Base-by-base conservation (phyloP, 2,329 filamentous ascomycete species). In the Sclerotinia trifoliorum region DNA sequence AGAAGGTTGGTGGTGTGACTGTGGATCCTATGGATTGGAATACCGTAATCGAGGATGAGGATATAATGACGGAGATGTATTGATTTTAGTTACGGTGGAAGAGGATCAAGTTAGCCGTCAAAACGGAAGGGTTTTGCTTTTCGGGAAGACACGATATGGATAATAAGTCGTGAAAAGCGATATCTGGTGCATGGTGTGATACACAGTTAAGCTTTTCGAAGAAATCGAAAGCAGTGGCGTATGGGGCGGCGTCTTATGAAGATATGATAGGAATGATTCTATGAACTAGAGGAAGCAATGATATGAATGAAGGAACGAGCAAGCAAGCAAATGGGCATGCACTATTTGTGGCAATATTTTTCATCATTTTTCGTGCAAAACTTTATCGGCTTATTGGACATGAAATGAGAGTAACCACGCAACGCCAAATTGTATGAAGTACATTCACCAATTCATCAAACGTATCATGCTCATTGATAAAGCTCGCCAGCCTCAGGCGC, bases 21-120 rank as follows among this genome's bases (percentile, higher is more conserved):
- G 71, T 51, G 3, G 44, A 52, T 17, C 65, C 68, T 17, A 71
- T 74, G 71, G 74, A 75, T 21, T 76, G 71, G 71, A 70, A 71
- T 58, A 69, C 73, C n/a, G 64, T 46, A 24, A 64, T 66, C n/a
- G 74, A 75, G n/a, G 75, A 76, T 46, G 75, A 77, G 69, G 75
- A 77, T 70, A 71, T 77, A 54, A 77, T 77, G 75, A 65, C 61
- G 51, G 66, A 68, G 67, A 70, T 64, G 68, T 60, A 71, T 56
- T 66, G 32, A 65, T 24, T 42, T 46, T 67, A 54, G 32, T 46
- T 10, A 42, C 35, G 29, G 8, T 17, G 52, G 52, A n/a, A 39
- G 24, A n/a, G 26, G 21, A 29, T n/a, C 4, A 5, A 39, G n/a
- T 17, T 5, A 35, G 63, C 48, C 15, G 21, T 24, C 51, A 46